Evolutionary conservation across 345 rosid species (phyloP).

Genomic region (Mallotus nudiflorus): DNA sequence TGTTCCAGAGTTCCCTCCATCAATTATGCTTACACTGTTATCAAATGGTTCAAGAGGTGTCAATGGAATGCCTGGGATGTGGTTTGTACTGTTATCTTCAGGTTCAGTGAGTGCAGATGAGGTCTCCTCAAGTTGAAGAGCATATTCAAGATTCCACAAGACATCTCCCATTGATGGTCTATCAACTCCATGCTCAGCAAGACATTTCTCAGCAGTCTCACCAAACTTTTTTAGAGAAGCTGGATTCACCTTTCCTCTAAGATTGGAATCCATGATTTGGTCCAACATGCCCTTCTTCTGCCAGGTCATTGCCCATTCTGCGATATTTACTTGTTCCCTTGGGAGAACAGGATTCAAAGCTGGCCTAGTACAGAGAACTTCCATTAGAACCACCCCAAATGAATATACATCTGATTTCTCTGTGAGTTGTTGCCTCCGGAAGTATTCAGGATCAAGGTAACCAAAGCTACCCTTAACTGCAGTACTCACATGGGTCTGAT

Average conservation of each 20-base stretch:
- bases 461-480: conserved; percentile 99
- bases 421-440: conserved; percentile 93
- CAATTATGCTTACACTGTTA: conserved; percentile 76
- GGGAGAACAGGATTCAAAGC: conserved; percentile 97
- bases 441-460: conserved; percentile 96
- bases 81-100: conserved; percentile 95
- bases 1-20: conserved; percentile 55
- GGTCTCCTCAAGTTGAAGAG: conserved; percentile 92
- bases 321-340: conserved; percentile 94
- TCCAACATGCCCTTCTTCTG: conserved; percentile 94
- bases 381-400: conserved; percentile 97
- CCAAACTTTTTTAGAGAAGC: conserved; percentile 94
- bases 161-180: conserved; percentile 99
- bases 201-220: conserved; percentile 97
- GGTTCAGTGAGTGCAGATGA: conserved; percentile 84
- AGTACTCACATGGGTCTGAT: conserved; percentile 97
- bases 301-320: conserved; percentile 99
- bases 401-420: conserved; percentile 98
- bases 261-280: conserved; percentile 89
- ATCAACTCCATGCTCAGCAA: conserved; percentile 91
- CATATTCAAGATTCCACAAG: conserved; percentile 93
- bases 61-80: conserved; percentile 81
- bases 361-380: conserved; percentile 93
- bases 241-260: conserved; percentile 77
- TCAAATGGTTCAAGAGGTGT: conserved; percentile 85